Base-by-base conservation (phyloP, 768 basidiomycete genomes). In the Porphyrellus cyaneotinctus region DNA sequence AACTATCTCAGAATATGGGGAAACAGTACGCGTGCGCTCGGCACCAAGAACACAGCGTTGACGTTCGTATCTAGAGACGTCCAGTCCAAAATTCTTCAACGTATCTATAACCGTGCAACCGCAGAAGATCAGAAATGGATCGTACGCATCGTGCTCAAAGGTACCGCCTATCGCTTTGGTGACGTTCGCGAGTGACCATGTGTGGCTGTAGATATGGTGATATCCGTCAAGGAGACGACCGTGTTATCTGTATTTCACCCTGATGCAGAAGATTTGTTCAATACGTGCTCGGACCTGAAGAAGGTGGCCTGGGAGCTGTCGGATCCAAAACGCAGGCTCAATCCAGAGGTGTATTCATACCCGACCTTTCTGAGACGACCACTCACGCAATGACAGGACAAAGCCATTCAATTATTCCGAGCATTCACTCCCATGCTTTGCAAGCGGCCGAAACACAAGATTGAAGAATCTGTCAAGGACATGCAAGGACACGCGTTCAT, bases 371-470 rank as follows among this genome's bases (percentile, higher is more conserved):
- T 18, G 20, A 14, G 23, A 20, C 6, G 14, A 14, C 11, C 15
- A 15, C 51, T 67, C 20, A 69, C 30, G 13, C 11, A n/a, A 11
- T 10, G 24, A 15, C 56, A 95, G 89, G 91, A 95, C 63, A 93
- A 93, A 74, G 74, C 77, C 12, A 81, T 97, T 18, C 85, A 87
- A 57, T 70, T 95, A 1, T 93, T 92, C 70, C 78, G 84, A 37
- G 82, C 90, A 1, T 97, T 99, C 65, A 84, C 91, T 1, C 97
- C 97, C 0, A 97, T 97, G 88, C 78, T 99, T 36, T 97, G 93
- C 73, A 92, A 90, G 63, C 83, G 95, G 8, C 87, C 92, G 1
- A 88, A 84, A 0, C 81, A 78, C 57, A 88, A 81, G 56, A 81
- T 95, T 23, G 87, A 88, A 59, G 87, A 91, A 24, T 83, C 92